Evolutionary conservation across 148 eudicot species (phyloP).

Genomic region (Camellia japonica): DNA sequence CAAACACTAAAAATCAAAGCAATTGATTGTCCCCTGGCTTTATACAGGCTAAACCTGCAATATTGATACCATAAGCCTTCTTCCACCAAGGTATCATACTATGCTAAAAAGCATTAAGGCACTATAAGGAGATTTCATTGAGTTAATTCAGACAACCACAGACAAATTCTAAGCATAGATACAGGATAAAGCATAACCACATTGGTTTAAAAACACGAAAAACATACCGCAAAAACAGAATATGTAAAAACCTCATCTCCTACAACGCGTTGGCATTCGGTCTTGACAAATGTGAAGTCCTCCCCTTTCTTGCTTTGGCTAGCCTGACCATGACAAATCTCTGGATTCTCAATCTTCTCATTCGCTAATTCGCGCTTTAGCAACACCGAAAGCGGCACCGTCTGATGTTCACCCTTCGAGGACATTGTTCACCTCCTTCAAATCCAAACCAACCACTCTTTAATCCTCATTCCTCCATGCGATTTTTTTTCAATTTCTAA

Average conservation of each 20-base stretch:
- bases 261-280: slow-evolving; percentile 78
- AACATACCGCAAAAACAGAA: slow-evolving; percentile 81
- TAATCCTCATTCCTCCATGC: slow-evolving; percentile 7
- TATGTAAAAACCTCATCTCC: slow-evolving; percentile 88
- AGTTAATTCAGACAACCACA: neutral
- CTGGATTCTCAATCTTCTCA: slow-evolving; percentile 83
- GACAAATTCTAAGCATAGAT: neutral
- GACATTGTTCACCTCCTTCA: slow-evolving; percentile 45
- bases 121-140: neutral
- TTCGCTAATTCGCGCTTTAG: slow-evolving; percentile 78
- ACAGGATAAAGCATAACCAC: neutral
- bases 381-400: slow-evolving; percentile 81
- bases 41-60: neutral
- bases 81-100: neutral
- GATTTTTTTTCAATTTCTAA: neutral
- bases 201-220: neutral
- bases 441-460: slow-evolving; percentile 4
- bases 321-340: slow-evolving; percentile 65
- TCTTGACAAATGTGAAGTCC: slow-evolving; percentile 74
- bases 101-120: neutral
- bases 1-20: neutral
- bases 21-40: neutral
- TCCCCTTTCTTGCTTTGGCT: slow-evolving; percentile 94
- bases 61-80: neutral
- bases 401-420: slow-evolving; percentile 84